Evolutionary conservation across 306 rosid species (phyloP), one percentile per base, ranked within the genome.

Genomic region (Calophaca sinica): DNA sequence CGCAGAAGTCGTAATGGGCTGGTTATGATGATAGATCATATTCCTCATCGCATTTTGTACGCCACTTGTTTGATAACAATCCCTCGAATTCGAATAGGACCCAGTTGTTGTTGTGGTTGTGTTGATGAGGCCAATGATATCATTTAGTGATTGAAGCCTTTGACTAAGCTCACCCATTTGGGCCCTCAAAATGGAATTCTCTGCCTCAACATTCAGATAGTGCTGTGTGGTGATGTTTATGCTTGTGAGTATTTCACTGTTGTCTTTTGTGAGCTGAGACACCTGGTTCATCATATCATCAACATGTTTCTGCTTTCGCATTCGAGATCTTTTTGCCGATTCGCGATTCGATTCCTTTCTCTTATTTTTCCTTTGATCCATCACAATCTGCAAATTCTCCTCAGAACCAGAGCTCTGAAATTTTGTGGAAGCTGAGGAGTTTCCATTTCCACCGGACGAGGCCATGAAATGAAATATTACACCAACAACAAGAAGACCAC

Each of bases 301-400:
- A 64, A 89, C 2, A 72, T 85, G 93, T 63, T 86, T 84, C 81
- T 90, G 96, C 67, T 93, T 93, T 12, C 96, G 55, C 96, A 89
- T 84, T 73, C 98, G 48, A 2, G 96, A 93, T 77, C 98, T 82
- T 69, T 90, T 86, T 9, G 98, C 98, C 3, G 98, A 93, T 77
- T 93, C 98, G 0, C 98, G 84, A 66, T 93, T 93, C 32, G 96
- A 90, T 78, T 87, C 78, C 91, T 87, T 93, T 76, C 98, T 79
- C 70, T 87, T 93, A 82, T 91, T 73, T 13, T 86, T 90, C 5
- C 98, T 84, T 63, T 89, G 81, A 78, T 89, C 89, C 87, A 87
- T 84, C 84, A 84, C 5, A 14, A 55, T 50, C 81, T 77, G 87
- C 83, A 90, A 59, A 10, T 88, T 87, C 32, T 74, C 93, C 38